Conservation (phyloP, 306 rosid species). For the Lotus japonicus region DNA sequence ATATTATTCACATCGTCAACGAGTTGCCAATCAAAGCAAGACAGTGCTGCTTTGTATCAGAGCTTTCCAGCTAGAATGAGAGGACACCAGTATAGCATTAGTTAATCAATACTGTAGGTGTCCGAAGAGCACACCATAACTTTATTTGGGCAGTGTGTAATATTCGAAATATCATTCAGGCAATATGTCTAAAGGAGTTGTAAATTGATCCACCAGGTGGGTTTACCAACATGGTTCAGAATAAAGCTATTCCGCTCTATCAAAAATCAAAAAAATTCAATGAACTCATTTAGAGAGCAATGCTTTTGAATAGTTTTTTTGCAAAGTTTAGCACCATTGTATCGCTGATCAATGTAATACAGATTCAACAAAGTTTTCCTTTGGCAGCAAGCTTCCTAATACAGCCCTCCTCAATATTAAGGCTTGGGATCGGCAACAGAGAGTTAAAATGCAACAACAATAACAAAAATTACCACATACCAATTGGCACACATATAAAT, state of each 20-base stretch:
- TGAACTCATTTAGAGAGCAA: background rate
- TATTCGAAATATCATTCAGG: background rate
- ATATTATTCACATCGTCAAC: background rate
- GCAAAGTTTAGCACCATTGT: background rate
- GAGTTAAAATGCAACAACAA: conserved; percentile 5
- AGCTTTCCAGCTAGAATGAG: background rate
- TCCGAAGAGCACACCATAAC: background rate
- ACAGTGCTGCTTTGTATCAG: background rate
- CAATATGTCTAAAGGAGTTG: background rate
- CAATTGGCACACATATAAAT: background rate
- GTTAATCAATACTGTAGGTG: background rate
- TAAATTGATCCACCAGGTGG: background rate
- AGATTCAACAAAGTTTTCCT: background rate
- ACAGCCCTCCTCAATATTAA: background rate
- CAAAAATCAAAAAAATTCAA: background rate
- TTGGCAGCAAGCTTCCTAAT: background rate
- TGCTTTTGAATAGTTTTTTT: background rate
- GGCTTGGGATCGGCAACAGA: background rate
- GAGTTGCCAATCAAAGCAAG: conserved; percentile 4
- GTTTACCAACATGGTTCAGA: background rate
- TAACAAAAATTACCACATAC: background rate
- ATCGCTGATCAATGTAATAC: background rate
- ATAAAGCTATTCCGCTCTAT: background rate
- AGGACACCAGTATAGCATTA: background rate
- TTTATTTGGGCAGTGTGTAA: conserved; percentile 7